phyloP scores from a whole-genome alignment of 345 rosid species.

The Populus nigra region DNA sequence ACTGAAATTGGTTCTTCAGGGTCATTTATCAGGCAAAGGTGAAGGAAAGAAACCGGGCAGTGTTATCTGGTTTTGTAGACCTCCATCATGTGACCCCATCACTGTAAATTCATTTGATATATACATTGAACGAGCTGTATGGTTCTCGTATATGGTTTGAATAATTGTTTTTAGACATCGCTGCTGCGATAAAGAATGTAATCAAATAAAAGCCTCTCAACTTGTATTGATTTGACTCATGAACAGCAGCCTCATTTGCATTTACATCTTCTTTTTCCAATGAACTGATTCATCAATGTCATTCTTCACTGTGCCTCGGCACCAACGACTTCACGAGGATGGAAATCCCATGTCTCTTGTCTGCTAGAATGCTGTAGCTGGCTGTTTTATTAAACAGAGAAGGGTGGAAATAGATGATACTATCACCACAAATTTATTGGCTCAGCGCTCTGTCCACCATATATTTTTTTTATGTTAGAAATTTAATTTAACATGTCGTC shows the following conservation, averaged over 20 bases:
- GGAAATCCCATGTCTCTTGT: too few relatives aligned
- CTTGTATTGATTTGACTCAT: neutral
- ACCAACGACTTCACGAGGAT: too few relatives aligned
- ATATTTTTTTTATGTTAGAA: too few relatives aligned
- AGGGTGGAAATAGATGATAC: too few relatives aligned
- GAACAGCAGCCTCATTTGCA: neutral
- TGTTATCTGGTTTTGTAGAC: conserved; percentile 72
- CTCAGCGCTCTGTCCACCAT: too few relatives aligned
- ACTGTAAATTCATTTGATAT: conserved; percentile 27
- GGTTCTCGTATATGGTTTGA: too few relatives aligned
- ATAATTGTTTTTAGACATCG: neutral
- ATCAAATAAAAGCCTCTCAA: neutral
- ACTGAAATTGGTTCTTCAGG: conserved; percentile 40
- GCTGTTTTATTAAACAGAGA: too few relatives aligned
- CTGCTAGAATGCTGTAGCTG: too few relatives aligned
- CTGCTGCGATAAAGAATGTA: neutral
- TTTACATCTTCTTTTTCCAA: neutral
- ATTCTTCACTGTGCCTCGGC: neutral
- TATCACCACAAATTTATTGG: too few relatives aligned
- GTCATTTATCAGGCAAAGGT: conserved; percentile 61
- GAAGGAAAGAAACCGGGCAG: conserved; percentile 59
- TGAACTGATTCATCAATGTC: neutral
- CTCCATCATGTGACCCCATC: conserved; percentile 44
- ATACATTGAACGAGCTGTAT: neutral
- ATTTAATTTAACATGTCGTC: too few relatives aligned